phyloP scores from a whole-genome alignment of 768 basidiomycete species.

The Termitomyces sp. region DNA sequence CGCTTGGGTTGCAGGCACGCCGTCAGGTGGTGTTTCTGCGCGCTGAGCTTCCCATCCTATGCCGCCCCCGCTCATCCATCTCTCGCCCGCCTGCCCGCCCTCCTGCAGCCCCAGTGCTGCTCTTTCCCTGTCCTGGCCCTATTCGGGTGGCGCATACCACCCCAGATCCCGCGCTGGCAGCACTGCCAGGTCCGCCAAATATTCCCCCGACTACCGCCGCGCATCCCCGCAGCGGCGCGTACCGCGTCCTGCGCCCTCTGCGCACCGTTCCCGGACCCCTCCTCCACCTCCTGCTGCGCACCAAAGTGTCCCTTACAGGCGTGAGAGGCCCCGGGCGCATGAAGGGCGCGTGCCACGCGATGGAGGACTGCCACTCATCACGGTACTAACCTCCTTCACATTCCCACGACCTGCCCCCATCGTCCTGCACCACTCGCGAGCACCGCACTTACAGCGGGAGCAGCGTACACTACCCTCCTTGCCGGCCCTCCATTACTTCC shows the following conservation, averaged over 20 bases:
- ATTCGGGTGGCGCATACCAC: conserved; percentile 7
- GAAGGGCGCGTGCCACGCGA: not conserved
- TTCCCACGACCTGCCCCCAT: not conserved
- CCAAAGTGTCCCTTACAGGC: not conserved
- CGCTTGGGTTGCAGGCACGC: too few relatives aligned
- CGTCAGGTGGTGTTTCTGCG: too few relatives aligned
- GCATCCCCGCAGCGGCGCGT: not conserved
- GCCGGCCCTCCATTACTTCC: not conserved
- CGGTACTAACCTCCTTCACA: not conserved
- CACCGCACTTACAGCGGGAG: not conserved
- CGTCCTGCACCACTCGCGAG: not conserved
- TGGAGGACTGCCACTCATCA: not conserved
- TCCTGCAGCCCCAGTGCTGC: not conserved
- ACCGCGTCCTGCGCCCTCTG: not conserved
- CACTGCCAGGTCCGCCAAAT: not conserved
- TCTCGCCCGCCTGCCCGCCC: too few relatives aligned
- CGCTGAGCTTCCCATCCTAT: too few relatives aligned
- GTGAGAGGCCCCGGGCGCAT: not conserved
- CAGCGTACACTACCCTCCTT: not conserved
- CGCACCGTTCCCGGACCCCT: not conserved
- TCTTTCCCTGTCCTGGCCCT: not conserved
- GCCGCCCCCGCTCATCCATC: too few relatives aligned
- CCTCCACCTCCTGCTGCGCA: too few relatives aligned
- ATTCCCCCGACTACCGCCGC: not conserved
- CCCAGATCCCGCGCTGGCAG: not conserved